Base-by-base conservation (phyloP, 108 stramenopile genomes). In the Chaetoceros tenuissimus region DNA sequence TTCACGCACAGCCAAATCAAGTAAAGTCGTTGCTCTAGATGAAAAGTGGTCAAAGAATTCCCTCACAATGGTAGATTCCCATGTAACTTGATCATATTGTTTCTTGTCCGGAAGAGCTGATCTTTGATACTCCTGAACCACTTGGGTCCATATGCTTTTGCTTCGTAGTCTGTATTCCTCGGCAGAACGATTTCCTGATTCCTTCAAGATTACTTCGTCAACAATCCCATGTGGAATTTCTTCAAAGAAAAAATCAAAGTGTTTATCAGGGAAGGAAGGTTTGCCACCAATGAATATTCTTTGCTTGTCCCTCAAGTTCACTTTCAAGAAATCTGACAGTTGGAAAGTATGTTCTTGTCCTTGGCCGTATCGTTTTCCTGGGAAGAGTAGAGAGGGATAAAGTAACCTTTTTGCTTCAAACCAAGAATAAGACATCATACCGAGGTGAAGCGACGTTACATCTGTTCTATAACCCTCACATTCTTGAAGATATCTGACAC, bases 351-450 rank as follows among this genome's bases (percentile, higher is more conserved):
- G 66, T 21, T 59, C 62, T 18, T 47, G 23, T 52, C 20, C 53
- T 1, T 73, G 53, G 59, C 71, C 69, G 45, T 72, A 76, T n/a
- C n/a, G n/a, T 31, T 77, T 67, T 0, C 81, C 78, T 16, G 78
- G 77, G 45, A 76, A 85, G 0, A 28, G 51, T 24, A 79, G 40
- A 44, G 71, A 18, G 0, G 48, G 28, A 51, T 90, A 85, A 3
- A 87, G 44, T 5, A 46, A 25, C 18, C 60, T 67, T 51, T 90
- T 87, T 24, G 61, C 28, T 59, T 66, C 28, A 66, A 73, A 85
- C 89, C 85, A 87, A 17, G 21, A 45, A 63, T 81, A 86, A 17
- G 78, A 78, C 80, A 88, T 85, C 89, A 91, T 87, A 28, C 77
- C 69, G 51, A 85, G 46, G 40, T 87, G 75, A 3, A 88, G 53